Evolutionary conservation across 495 filamentous ascomycete genomes (phyloP).

Genomic region (Neurospora sp.): DNA sequence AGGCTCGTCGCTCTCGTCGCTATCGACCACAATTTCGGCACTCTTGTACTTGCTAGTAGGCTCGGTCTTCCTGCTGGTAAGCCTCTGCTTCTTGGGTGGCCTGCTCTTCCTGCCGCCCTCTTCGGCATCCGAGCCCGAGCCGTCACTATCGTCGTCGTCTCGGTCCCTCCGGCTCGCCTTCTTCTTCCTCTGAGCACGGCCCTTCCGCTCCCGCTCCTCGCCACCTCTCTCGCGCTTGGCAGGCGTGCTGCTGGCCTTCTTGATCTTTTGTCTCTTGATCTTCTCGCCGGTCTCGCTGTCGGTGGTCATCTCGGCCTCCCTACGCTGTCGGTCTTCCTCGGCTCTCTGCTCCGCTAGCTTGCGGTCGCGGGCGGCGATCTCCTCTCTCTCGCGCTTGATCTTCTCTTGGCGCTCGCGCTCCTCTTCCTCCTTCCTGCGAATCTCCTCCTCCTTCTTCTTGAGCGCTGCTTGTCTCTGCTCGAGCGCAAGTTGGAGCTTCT

Average conservation of each 20-base stretch:
- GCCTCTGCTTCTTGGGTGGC: constrained; percentile 47
- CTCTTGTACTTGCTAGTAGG: constrained; percentile 60
- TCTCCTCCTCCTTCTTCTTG: constrained; percentile 60
- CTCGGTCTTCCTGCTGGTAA: constrained; percentile 44
- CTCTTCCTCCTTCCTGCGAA: constrained; percentile 48
- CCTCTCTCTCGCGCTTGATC: constrained; percentile 72
- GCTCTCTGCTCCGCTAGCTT: constrained; percentile 56
- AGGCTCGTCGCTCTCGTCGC: constrained; percentile 39
- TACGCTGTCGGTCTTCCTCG: constrained; percentile 59
- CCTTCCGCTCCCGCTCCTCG: constrained; percentile 8
- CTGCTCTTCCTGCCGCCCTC: constrained; percentile 35
- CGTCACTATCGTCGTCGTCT: constrained; percentile 24
- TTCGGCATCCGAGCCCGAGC: constrained; percentile 10
- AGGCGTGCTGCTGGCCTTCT: neutral
- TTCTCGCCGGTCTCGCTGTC: constrained; percentile 70
- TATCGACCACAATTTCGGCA: constrained; percentile 69
- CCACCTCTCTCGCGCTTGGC: constrained; percentile 5
- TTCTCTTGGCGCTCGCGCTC: constrained; percentile 62
- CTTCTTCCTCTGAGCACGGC: constrained; percentile 11
- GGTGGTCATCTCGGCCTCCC: constrained; percentile 62
- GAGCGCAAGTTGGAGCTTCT: constrained; percentile 66
- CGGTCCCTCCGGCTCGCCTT: neutral
- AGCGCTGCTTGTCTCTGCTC: constrained; percentile 69
- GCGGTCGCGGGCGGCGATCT: constrained; percentile 65
- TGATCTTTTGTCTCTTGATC: constrained; percentile 70